Evolutionary conservation across 2,329 filamentous ascomycete genomes (phyloP), one percentile per base, ranked within the genome.

Genomic region (Gyromitra esculenta): DNA sequence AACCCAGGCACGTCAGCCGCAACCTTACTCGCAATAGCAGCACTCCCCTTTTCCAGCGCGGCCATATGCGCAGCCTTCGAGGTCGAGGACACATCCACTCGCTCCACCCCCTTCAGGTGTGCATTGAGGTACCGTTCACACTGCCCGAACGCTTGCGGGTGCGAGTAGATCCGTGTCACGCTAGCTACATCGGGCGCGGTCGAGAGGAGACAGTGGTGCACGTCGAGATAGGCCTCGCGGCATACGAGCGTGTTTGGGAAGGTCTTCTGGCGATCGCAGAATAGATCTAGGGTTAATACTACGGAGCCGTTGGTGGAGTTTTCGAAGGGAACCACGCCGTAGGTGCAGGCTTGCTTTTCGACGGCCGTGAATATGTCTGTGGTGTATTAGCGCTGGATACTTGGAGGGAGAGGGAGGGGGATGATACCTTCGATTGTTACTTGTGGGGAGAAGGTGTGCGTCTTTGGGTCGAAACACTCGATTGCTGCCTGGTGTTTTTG

Each of bases 261-360:
- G 56, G 84, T 84, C 54, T 83, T 84, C 50, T 89, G 85, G 35
- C 91, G 87, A 84, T 97, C 93, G 79, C 93, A 93, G 76, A 99
- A 89, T 79, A 95, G 89, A 84, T 97, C 94, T 31, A 98, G 88
- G 0, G 94, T 97, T 83, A 93, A 92, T 72, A 96, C 90, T 64
- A 99, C 96, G 70, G 91, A 91, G 81, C 96, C 96, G 84, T 98
- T 97, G 82, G 93, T 95, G 52, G 92, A 96, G 86, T 99, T 99
- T 83, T 98, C 95, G 84, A 97, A 94, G 5, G 96, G 96, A 1
- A 97, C 92, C 41, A 98, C 92, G 80, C 94, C 96, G 73, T 90
- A 90, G 67, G 87, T 84, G 0, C 89, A 89, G 57, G 85, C 82
- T 74, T 88, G 87, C 48, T 87, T 86, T 81, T 96, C 93, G 5